Conservation (phyloP, 169 alveolate genomes). For the Cryptosporidium baileyi region DNA sequence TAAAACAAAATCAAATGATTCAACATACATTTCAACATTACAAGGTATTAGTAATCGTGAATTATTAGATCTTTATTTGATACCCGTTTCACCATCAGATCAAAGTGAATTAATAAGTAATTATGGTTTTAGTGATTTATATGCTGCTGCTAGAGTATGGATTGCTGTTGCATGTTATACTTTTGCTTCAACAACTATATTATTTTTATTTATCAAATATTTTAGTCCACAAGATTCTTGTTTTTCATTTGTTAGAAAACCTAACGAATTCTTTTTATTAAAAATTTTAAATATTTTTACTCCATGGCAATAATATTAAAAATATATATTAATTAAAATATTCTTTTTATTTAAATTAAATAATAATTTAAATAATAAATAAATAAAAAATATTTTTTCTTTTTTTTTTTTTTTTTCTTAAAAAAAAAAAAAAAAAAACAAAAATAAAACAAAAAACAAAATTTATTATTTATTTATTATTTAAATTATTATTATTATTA, state of each 20-base stretch:
- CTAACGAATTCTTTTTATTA: constrained; percentile 33
- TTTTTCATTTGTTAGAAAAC: constrained; percentile 54
- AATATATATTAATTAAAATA: no score
- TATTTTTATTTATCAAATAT: constrained; percentile 31
- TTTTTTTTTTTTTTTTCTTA: no score
- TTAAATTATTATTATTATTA: no score
- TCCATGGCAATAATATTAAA: constrained; percentile 67
- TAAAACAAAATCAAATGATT: not conserved
- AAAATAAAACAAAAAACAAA: no score
- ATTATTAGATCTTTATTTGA: constrained; percentile 24
- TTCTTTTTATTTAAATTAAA: no score
- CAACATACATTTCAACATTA: constrained; percentile 53
- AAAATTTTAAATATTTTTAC: constrained; percentile 39
- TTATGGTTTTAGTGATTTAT: constrained; percentile 59
- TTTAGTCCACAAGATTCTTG: constrained; percentile 65
- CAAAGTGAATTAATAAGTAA: constrained; percentile 52
- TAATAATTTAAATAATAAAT: no score
- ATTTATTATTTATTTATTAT: no score
- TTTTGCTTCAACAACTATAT: constrained; percentile 40
- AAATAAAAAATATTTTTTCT: no score
- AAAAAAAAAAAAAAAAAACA: no score
- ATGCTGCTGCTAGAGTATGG: constrained; percentile 53
- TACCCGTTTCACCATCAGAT: constrained; percentile 36
- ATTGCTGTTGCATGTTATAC: constrained; percentile 38
- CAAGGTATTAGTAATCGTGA: constrained; percentile 36